Conservation (phyloP, 2,329 filamentous ascomycete genomes). For the Pseudogymnoascus sp. region DNA sequence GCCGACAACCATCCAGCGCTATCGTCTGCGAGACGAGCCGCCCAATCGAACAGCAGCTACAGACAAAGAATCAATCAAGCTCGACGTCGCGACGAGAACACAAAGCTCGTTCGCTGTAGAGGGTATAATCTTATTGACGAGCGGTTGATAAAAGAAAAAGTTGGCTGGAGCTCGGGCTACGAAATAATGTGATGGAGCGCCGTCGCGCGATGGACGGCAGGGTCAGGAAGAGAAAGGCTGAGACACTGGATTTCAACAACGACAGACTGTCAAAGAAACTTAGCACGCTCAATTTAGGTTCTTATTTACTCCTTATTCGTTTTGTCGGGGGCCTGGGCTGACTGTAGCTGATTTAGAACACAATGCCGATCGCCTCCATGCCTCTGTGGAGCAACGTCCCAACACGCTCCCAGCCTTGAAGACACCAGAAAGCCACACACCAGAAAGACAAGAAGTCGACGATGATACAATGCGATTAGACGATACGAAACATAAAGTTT, state of each 20-base stretch:
- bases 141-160: conserved; percentile 9
- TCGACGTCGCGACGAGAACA: conserved; percentile 7
- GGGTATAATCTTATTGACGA: conserved; percentile 3
- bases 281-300: conserved; percentile 76
- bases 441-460: conserved; percentile 19
- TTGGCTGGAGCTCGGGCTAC: conserved; percentile 5
- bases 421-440: background rate
- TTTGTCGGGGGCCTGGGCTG: conserved; percentile 10
- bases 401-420: conserved; percentile 6
- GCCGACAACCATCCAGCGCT: conserved; percentile 9
- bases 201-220: conserved; percentile 24
- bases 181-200: conserved; percentile 22
- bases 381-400: conserved; percentile 49
- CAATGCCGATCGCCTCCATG: conserved; percentile 56
- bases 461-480: conserved; percentile 75
- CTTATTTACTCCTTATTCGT: conserved; percentile 19
- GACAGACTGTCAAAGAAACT: conserved; percentile 79
- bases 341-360: conserved; percentile 40
- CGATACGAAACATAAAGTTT: conserved; percentile 75
- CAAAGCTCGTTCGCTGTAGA: conserved; percentile 8
- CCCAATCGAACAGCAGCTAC: conserved; percentile 9
- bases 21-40: conserved; percentile 8
- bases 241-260: conserved; percentile 54
- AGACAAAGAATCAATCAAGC: conserved; percentile 3
- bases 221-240: conserved; percentile 50